Percentiles rank a stretch among this genome's conserved stretches.
Evolutionary conservation across 139 green algal genomes (phyloP).

Genomic region (Micractinium sp.): DNA sequence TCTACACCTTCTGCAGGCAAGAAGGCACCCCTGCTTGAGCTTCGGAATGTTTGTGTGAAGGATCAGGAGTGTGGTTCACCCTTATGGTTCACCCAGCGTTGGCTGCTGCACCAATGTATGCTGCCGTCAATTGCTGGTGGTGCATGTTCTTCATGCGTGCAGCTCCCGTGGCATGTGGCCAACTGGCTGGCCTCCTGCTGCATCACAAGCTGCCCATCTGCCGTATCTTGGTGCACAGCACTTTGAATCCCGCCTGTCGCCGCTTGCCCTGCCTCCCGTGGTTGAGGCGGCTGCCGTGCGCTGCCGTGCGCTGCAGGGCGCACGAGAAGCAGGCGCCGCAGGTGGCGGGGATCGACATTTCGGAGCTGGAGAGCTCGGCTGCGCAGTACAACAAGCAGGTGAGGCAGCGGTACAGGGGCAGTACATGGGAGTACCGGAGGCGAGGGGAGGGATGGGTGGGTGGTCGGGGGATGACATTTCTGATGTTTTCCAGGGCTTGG

Average conservation of each 20-base stretch:
- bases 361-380: slow-evolving; percentile 40
- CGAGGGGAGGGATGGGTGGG: neutral
- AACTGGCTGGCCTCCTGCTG: too few species aligned
- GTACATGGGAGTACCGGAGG: neutral
- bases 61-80: too few species aligned
- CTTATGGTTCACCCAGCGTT: too few species aligned
- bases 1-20: slow-evolving; percentile 58
- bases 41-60: too few species aligned
- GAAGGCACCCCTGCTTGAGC: too few species aligned
- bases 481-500: neutral
- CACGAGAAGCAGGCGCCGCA: slow-evolving; percentile 42
- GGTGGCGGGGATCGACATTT: slow-evolving; percentile 37
- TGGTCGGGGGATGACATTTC: neutral
- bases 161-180: too few species aligned
- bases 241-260: neutral
- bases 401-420: neutral
- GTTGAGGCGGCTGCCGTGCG: neutral
- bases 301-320: slow-evolving; percentile 28
- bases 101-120: too few species aligned
- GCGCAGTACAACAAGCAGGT: slow-evolving; percentile 12
- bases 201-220: too few species aligned
- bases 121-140: too few species aligned
- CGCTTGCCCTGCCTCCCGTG: neutral
- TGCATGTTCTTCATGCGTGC: too few species aligned
- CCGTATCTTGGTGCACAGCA: neutral